phyloP scores from a whole-genome alignment of 768 basidiomycete species.

The Russula olivacea region DNA sequence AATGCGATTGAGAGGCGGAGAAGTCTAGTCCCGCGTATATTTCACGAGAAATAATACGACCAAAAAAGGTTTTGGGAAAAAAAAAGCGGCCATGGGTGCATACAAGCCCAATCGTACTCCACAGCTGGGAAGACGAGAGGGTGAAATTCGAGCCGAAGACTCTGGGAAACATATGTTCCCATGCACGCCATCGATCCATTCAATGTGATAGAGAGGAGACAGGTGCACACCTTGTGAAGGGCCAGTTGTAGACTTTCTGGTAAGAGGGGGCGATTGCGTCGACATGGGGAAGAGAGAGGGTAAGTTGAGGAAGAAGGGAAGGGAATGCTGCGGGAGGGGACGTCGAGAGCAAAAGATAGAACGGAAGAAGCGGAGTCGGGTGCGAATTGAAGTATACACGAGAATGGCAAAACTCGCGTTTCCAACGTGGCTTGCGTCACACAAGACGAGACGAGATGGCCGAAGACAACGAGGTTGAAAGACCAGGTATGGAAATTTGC shows the following conservation, averaged over 20 bases:
- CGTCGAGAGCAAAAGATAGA: constrained; percentile 20
- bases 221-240: constrained; percentile 19
- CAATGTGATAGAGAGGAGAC: background rate
- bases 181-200: constrained; percentile 13
- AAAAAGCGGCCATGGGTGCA: background rate
- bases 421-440: constrained; percentile 26
- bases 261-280: constrained; percentile 25
- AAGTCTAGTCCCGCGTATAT: background rate
- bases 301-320: background rate
- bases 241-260: constrained; percentile 16
- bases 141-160: background rate
- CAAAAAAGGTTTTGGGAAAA: background rate
- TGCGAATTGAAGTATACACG: constrained; percentile 24
- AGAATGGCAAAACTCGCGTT: constrained; percentile 26
- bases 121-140: background rate
- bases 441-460: constrained; percentile 22
- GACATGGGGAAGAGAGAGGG: constrained; percentile 20
- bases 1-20: background rate
- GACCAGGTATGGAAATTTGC: constrained; percentile 25
- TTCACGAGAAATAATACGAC: background rate
- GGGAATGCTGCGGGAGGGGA: constrained; percentile 8
- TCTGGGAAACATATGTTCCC: background rate
- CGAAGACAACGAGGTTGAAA: constrained; percentile 24
- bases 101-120: background rate
- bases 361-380: constrained; percentile 20